Evolutionary conservation across 495 filamentous ascomycete genomes (phyloP).

Genomic region (Neurospora sp.): DNA sequence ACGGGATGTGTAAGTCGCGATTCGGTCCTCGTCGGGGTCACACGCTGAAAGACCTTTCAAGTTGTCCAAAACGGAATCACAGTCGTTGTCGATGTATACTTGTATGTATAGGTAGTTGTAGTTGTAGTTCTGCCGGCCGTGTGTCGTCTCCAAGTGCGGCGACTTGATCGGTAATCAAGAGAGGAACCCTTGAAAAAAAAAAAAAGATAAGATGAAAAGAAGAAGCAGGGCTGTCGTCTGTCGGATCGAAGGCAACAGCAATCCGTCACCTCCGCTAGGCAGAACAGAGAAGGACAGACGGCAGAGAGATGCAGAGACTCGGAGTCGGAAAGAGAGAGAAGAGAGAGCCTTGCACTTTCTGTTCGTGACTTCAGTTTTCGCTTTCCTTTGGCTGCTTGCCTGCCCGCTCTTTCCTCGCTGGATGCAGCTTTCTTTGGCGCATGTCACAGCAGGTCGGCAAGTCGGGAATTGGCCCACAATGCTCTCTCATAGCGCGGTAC

Average conservation of each 20-base stretch:
- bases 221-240: neutral
- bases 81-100: neutral
- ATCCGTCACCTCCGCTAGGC: neutral
- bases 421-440: conserved; percentile 4
- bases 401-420: neutral
- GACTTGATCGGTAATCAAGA: neutral
- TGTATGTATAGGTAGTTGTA: neutral
- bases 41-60: neutral
- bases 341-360: neutral
- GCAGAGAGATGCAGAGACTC: neutral
- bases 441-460: neutral
- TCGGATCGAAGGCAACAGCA: neutral
- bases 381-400: neutral
- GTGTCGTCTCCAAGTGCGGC: neutral
- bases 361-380: neutral
- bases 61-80: neutral
- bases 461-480: neutral
- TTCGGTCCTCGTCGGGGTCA: neutral
- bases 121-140: neutral
- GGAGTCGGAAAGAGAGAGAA: neutral
- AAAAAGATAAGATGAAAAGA: neutral
- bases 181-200: neutral
- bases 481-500: neutral
- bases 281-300: neutral
- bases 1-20: neutral